Conservation (phyloP, 2,329 filamentous ascomycete genomes). For the Harringtonia lauricola region DNA sequence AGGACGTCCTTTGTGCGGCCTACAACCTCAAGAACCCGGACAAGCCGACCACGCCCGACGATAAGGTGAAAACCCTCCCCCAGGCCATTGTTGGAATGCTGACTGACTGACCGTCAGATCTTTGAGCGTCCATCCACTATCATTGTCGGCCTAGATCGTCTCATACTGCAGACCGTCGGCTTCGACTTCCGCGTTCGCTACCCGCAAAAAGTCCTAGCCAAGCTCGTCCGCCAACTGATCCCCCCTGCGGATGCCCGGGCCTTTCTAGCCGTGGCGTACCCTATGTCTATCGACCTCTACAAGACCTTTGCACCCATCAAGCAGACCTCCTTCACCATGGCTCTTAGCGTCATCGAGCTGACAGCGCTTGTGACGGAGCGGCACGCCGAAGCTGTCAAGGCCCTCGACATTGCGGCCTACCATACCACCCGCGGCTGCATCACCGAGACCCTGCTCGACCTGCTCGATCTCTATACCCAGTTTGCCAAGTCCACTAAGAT, state of each 20-base stretch:
- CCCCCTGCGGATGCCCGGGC: conserved; percentile 36
- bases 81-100: conserved; percentile 16
- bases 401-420: conserved; percentile 30
- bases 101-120: too few relatives aligned
- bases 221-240: conserved; percentile 55
- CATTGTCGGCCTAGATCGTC: conserved; percentile 80
- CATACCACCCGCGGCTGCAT: conserved; percentile 36
- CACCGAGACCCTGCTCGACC: conserved; percentile 75
- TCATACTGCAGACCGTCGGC: conserved; percentile 83
- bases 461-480: conserved; percentile 87
- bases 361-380: conserved; percentile 56
- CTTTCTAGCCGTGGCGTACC: conserved; percentile 61
- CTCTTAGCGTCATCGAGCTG: conserved; percentile 71
- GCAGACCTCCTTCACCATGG: conserved; percentile 76
- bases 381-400: conserved; percentile 36
- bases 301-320: conserved; percentile 90
- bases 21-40: conserved; percentile 69
- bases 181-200: conserved; percentile 91
- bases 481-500: conserved; percentile 65
- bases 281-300: conserved; percentile 80
- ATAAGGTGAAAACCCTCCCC: too few relatives aligned
- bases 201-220: conserved; percentile 75
- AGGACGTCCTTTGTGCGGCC: conserved; percentile 81
- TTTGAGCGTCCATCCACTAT: conserved; percentile 72
- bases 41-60: conserved; percentile 65